Percentiles rank a stretch among this genome's conserved stretches.
Evolutionary conservation across 805 yeast species (phyloP).

Genomic region (Suhomyces kilbournensis): DNA sequence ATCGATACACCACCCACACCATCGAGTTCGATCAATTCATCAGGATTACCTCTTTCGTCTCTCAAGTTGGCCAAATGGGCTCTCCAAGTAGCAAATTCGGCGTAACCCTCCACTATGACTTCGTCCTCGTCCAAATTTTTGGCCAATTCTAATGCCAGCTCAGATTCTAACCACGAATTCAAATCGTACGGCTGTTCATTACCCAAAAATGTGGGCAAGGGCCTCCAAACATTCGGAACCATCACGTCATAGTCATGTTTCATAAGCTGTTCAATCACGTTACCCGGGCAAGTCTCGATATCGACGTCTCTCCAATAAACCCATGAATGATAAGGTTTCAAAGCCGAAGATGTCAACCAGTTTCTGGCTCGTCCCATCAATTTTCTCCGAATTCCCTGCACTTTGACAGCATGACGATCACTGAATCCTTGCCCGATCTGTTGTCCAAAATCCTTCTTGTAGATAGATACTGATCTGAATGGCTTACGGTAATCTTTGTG

Average conservation of each 20-base stretch:
- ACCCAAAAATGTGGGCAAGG: constrained; percentile 87
- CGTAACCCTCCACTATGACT: constrained; percentile 85
- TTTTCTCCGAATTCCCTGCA: constrained; percentile 80
- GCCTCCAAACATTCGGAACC: constrained; percentile 95
- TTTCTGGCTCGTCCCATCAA: constrained; percentile 85
- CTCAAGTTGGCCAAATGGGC: constrained; percentile 75
- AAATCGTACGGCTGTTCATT: constrained; percentile 93
- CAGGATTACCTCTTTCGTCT: constrained; percentile 55
- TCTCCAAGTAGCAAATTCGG: constrained; percentile 84
- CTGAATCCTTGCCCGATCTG: constrained; percentile 80
- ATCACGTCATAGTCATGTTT: constrained; percentile 64
- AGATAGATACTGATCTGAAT: constrained; percentile 77
- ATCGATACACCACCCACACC: constrained; percentile 90
- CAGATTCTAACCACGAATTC: constrained; percentile 94
- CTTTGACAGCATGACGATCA: constrained; percentile 81
- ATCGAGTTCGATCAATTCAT: constrained; percentile 68
- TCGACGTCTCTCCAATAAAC: constrained; percentile 90
- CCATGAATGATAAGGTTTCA: constrained; percentile 85
- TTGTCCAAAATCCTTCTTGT: constrained; percentile 80
- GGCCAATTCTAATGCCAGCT: constrained; percentile 69
- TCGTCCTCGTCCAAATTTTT: constrained; percentile 68
- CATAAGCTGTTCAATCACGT: constrained; percentile 73
- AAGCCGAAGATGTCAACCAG: constrained; percentile 72
- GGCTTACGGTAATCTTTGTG: constrained; percentile 63
- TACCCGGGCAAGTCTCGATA: constrained; percentile 77